Evolutionary conservation across 2,329 filamentous ascomycete genomes (phyloP), one percentile per base, ranked within the genome.

Genomic region (Cercospora canescens): DNA sequence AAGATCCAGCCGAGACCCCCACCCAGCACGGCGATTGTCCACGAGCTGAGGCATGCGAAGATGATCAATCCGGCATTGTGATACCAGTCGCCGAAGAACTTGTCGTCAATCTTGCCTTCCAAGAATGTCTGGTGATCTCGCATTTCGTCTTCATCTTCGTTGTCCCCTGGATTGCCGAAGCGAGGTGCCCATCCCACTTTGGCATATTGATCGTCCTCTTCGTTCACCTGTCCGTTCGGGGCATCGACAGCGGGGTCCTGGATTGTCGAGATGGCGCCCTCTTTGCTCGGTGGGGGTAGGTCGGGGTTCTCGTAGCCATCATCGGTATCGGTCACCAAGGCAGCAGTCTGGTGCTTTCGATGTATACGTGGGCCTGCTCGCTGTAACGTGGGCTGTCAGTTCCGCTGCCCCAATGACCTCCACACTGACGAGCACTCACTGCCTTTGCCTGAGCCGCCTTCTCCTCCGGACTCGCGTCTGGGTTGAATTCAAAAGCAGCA

Each of bases 21-120:
- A 50, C 96, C 95, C 9, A 99, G 83, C 21, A 94, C 85, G 32
- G 94, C 94, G 39, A 97, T 85, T 4, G 97, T 85, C 94, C 94
- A 99, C 24, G 94, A 97, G 32, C 88, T 84, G 60, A 99, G 83
- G 76, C 93, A 97, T 60, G 94, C 93, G 76, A 99, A 97, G 71
- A 94, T 85, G 76, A 99, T 97, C 68, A 99, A 83, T n/a, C 85
- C 95, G 2, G 94, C 89, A 79, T 99, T 99, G 79, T 99, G 94
- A 79, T 98, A 99, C 95, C 95, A 99, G 78, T 98, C 93, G 76
- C 95, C 95, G 77, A 91, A 99, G 78, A 96, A 92, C 76, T 92
- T 92, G 76, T 98, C 94, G 48, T 94, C 88, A 37, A 99, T 80
- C 78, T 89, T 90, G 67, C 88, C 86, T 77, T 99, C 96, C 26